Evolutionary conservation across 805 yeast species (phyloP), one percentile per base, ranked within the genome.

Genomic region (Myxozyma monticola): DNA sequence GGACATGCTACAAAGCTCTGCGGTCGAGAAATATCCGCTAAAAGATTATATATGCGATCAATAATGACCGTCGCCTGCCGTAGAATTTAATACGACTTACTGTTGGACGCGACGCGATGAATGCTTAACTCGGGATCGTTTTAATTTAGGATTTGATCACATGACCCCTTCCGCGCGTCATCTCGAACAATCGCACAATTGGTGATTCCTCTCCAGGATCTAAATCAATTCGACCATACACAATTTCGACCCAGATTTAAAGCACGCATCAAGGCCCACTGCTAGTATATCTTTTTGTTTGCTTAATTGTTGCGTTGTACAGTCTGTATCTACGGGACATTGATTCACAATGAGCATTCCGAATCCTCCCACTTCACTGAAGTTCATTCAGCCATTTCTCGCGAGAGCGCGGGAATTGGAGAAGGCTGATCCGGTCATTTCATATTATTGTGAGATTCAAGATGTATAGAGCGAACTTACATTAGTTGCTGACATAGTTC

Each of bases 381-480:
- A 48, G 38, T 30, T 51, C 36, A 69, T 80, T 31, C 67, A 74
- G 0, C 76, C 82, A 0, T 81, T 65, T 56, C 66, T 82, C 15
- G 67, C 71, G 5, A 74, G 90, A 6, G 73, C 88, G 18, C 66
- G 65, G 8, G 96, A 88, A 59, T 61, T 87, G 35, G 72, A 68
- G 17, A 51, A 60, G 0, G 75, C 73, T 8, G 84, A 86, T 54
- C 89, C 95, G 0, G 69, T 83, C 9, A 76, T 88, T 25, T 73
- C 91, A 4, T 88, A 87, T 67, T 85, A 78, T 66, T 85, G 93
- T 67, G 75, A 74, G 65, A 22, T 14, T 15, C 12, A 35, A 12
- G 14, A 28, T 28, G 31, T 9, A 10, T 14, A 28, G 10, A 1
- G n/a, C n/a, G n/a, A n/a, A n/a, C n/a, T n/a, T n/a, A n/a, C n/a